Conservation (phyloP, 2,329 filamentous ascomycete species). For the Colletotrichum zoysiae region DNA sequence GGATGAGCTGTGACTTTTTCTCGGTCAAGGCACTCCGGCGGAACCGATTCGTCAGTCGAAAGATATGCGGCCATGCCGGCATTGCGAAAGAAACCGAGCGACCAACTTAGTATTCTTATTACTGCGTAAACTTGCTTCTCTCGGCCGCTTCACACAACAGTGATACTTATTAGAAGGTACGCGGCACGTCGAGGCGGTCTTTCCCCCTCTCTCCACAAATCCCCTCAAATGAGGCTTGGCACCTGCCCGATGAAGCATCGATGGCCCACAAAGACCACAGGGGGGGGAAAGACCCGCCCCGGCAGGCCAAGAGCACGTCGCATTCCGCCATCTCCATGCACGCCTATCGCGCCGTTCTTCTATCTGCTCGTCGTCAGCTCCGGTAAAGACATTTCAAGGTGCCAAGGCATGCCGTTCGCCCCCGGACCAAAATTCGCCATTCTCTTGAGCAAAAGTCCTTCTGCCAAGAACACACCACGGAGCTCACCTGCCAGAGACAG, state of each 20-base stretch:
- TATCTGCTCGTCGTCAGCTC: conserved; percentile 3
- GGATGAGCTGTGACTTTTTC: conserved; percentile 1
- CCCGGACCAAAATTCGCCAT: conserved; percentile 16
- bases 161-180: no score
- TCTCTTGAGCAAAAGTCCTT: conserved; percentile 27
- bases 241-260: conserved; percentile 37
- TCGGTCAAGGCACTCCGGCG: not conserved
- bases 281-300: conserved; percentile 19
- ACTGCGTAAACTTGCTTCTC: conserved; percentile 7
- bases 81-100: not conserved
- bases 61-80: not conserved
- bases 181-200: no score
- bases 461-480: conserved; percentile 31
- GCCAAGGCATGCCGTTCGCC: not conserved
- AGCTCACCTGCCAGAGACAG: conserved; percentile 38
- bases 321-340: not conserved
- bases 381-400: not conserved
- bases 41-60: not conserved
- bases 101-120: conserved; percentile 2
- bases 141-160: conserved; percentile 12
- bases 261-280: conserved; percentile 26
- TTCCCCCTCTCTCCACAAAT: not conserved
- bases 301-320: conserved; percentile 10
- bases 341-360: not conserved
- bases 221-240: conserved; percentile 37